Evolutionary conservation across 2,329 filamentous ascomycete genomes (phyloP), one percentile per base, ranked within the genome.

Genomic region (Ceratocystis variospora): DNA sequence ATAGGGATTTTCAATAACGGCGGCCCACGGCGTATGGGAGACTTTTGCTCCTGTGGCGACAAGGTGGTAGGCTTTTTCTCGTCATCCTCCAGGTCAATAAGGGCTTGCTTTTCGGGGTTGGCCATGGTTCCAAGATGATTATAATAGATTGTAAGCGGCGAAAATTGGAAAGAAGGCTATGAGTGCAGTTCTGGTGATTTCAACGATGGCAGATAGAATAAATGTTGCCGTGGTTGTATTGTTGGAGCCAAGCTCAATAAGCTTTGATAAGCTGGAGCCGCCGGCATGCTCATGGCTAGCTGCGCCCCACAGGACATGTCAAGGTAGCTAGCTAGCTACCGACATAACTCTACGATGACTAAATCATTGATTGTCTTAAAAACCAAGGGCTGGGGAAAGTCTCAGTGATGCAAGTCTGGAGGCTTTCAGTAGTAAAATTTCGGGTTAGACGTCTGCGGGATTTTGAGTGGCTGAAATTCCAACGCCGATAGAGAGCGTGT

Each of bases 1-100:
- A 91, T 86, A 17, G 93, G 92, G 19, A 97, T 81, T 68, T 90
- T 82, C 69, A 97, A 83, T 1, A 89, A 88, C 55, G 83, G 79
- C 6, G 85, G 84, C 15, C 79, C 79, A 65, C 79, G 79, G 64
- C 76, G 77, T 63, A 76, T 70, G n/a, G 77, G 76, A n/a, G 48
- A 48, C 25, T 59, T 57, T 19, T 33, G 50, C 22, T 45, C 57
- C 31, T 65, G 28, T 8, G 66, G 57, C 6, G 50, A 17, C 25
- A 44, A 37, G 19, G 53, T 25, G 19, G 53, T 25, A 12, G 44
- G 8, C 7, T 31, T 37, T 28, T 55, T 55, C 25, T 65, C 63
- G 19, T 64, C 63, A n/a, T 61, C 63, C 25, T 64, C 50, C 22
- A 66, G 25, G 45, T 68, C 61, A 48, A 68, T 66, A 31, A 68